These are phyloP conservation scores for Xerocomellus intermedius DNA, from an alignment of 768 basidiomycete species.

Conservation along the genomic window DNA sequence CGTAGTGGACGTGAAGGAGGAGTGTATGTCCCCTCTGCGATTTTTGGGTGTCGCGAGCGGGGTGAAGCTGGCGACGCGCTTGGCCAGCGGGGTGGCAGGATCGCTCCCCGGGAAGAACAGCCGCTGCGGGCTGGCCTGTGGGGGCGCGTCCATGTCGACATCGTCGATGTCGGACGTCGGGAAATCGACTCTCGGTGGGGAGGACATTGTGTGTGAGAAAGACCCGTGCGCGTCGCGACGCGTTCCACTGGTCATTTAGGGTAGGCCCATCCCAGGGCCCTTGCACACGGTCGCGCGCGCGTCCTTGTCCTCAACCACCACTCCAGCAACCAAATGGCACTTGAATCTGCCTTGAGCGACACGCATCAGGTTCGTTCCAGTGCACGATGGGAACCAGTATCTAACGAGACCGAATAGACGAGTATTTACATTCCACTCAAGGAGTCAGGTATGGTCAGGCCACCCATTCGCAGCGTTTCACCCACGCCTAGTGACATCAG, in stretches of 20 bases:
- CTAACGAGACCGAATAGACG: constrained; percentile 24
- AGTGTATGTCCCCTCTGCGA: constrained; percentile 28
- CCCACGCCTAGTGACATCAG: constrained; percentile 11
- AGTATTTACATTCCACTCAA: constrained; percentile 28
- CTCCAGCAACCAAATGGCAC: constrained; percentile 9
- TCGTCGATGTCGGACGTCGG: constrained; percentile 58
- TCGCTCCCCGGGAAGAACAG: constrained; percentile 34
- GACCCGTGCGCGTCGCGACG: constrained; percentile 49
- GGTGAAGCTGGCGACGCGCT: constrained; percentile 28
- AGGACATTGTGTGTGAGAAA: constrained; percentile 48
- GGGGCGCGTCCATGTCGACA: constrained; percentile 48
- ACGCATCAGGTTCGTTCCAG: constrained; percentile 25
- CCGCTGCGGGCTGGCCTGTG: constrained; percentile 16
- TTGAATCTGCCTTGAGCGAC: constrained; percentile 22
- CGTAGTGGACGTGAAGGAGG: constrained; percentile 35
- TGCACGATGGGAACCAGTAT: not conserved
- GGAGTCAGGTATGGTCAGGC: constrained; percentile 21
- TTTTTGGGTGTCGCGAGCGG: constrained; percentile 47
- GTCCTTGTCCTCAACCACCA: not conserved
- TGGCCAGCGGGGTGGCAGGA: constrained; percentile 48
- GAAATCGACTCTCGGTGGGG: constrained; percentile 62
- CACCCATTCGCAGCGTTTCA: not conserved
- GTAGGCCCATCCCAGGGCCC: constrained; percentile 30
- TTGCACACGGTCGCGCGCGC: not conserved
- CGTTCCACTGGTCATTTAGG: constrained; percentile 49